Conservation (phyloP, 495 filamentous ascomycete genomes). For the Aspergillus sclerotioniger region DNA sequence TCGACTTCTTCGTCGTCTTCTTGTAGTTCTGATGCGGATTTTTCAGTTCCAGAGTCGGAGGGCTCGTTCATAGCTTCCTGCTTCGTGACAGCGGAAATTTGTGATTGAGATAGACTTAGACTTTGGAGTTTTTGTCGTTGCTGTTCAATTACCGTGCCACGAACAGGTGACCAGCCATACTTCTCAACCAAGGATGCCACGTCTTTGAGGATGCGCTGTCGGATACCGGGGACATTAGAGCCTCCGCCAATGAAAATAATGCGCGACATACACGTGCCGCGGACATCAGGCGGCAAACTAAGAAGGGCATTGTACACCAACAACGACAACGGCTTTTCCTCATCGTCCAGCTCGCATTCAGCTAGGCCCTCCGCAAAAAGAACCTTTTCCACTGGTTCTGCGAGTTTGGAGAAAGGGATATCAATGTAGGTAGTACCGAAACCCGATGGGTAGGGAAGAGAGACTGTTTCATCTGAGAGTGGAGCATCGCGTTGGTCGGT, state of each 20-base stretch:
- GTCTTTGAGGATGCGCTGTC: constrained; percentile 74
- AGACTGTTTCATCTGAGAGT: constrained; percentile 23
- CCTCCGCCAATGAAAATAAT: constrained; percentile 86
- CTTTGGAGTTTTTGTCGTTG: constrained; percentile 50
- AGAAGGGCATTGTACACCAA: constrained; percentile 77
- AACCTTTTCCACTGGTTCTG: constrained; percentile 70
- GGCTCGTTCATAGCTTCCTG: constrained; percentile 8
- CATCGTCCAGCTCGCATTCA: constrained; percentile 68
- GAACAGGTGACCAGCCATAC: constrained; percentile 74
- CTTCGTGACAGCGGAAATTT: constrained; percentile 14
- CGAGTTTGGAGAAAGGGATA: constrained; percentile 64
- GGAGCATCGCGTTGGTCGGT: neutral
- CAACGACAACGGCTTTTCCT: constrained; percentile 72
- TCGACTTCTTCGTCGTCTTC: constrained; percentile 52
- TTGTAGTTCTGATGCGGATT: constrained; percentile 40
- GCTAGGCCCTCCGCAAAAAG: constrained; percentile 62
- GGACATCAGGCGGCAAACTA: constrained; percentile 73
- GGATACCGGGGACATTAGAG: constrained; percentile 76
- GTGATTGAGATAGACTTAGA: constrained; percentile 34
- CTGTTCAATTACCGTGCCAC: constrained; percentile 59
- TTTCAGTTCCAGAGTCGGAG: constrained; percentile 9
- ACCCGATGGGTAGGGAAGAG: constrained; percentile 45
- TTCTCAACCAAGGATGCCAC: constrained; percentile 59
- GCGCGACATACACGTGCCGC: constrained; percentile 82
- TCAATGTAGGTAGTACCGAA: constrained; percentile 39